phyloP scores from a whole-genome alignment of 2,329 filamentous ascomycete species.

The Claviceps sp. region DNA sequence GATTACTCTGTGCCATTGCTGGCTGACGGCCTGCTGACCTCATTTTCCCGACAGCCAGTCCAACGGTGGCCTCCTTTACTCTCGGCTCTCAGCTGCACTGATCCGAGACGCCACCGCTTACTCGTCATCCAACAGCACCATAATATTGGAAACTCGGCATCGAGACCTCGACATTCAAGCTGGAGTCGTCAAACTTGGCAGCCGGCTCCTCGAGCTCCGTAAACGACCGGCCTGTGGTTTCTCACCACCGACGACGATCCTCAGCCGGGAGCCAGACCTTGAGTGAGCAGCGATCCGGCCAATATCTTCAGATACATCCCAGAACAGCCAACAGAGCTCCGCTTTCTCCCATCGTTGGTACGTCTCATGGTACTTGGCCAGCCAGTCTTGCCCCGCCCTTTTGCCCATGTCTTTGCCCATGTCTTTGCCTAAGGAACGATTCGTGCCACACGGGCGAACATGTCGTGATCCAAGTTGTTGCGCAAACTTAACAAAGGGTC shows the following conservation, averaged over 20 bases:
- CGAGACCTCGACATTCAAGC: conserved; percentile 21
- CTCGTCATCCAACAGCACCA: not conserved
- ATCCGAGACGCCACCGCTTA: not conserved
- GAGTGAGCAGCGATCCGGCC: conserved; percentile 18
- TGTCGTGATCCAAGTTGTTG: conserved; percentile 6
- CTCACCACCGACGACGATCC: conserved; percentile 38
- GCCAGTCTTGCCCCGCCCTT: not conserved
- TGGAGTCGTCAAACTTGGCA: conserved; percentile 37
- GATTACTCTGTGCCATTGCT: not conserved
- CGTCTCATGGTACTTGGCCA: conserved; percentile 15
- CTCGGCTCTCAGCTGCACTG: not conserved
- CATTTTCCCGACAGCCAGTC: not conserved
- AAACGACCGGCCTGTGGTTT: conserved; percentile 32
- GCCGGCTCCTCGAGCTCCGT: conserved; percentile 42
- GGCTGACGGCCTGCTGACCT: not conserved
- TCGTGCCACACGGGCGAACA: conserved; percentile 1
- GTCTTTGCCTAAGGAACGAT: not conserved
- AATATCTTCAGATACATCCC: conserved; percentile 18
- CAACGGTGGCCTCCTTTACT: not conserved
- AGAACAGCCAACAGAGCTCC: conserved; percentile 16
- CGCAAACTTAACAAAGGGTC: conserved; percentile 11
- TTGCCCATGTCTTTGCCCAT: not conserved
- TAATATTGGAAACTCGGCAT: not conserved
- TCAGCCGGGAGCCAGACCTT: conserved; percentile 23
- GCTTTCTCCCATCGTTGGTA: conserved; percentile 45